Percentiles rank a stretch among this genome's conserved stretches.
These are phyloP conservation scores for Sporothrix humicola DNA, from an alignment of 2,329 filamentous ascomycete species.

Conservation along the genomic window DNA sequence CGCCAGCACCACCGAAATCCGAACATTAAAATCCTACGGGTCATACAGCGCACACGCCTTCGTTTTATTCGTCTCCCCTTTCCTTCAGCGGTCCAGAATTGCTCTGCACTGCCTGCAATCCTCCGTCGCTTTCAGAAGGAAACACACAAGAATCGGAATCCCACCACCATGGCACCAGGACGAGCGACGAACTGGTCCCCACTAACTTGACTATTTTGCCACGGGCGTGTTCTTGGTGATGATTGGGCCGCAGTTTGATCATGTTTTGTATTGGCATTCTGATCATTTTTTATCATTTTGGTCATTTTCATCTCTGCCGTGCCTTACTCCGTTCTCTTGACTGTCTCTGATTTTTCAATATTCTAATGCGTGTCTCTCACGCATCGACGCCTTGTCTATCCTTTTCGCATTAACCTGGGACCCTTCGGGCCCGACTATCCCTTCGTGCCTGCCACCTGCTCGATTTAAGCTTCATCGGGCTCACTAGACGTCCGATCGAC, in stretches of 20 bases:
- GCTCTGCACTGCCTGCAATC: background rate
- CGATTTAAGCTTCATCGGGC: background rate
- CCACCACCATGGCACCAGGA: conserved; percentile 32
- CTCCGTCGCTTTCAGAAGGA: background rate
- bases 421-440: background rate
- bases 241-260: background rate
- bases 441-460: conserved; percentile 22
- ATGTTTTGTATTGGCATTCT: background rate
- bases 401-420: background rate
- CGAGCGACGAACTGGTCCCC: conserved; percentile 19
- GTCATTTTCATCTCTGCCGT: background rate
- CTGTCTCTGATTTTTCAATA: background rate
- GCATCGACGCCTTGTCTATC: background rate
- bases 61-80: background rate
- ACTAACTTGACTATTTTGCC: background rate
- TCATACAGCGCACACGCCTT: background rate
- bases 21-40: conserved; percentile 10
- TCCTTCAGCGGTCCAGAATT: background rate
- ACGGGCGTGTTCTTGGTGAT: conserved; percentile 10
- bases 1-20: conserved; percentile 1
- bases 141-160: conserved; percentile 26
- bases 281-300: too few species aligned
- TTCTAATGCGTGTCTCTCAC: background rate
- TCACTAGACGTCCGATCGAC: conserved; percentile 1
- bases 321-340: background rate